Percentiles rank a stretch among this genome's conserved stretches.
phyloP scores from a whole-genome alignment of 2,329 filamentous ascomycete genomes.

The Cladorrhinum sp. region DNA sequence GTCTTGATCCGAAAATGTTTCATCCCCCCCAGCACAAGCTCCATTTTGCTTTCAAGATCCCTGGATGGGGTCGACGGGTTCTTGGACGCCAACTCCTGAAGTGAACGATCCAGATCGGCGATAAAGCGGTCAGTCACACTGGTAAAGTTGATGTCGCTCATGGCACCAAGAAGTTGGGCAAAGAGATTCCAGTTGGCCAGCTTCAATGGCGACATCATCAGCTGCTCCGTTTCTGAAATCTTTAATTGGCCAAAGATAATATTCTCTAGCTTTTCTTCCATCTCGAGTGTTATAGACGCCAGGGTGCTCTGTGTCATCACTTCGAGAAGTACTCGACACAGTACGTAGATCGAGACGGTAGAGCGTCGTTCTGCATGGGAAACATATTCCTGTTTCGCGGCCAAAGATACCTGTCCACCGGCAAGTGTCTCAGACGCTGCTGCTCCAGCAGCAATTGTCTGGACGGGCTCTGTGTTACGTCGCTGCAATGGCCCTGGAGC shows the following conservation, averaged over 20 bases:
- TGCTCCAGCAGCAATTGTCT: conserved; percentile 39
- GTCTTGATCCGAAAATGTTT: conserved; percentile 78
- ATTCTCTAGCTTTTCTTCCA: conserved; percentile 89
- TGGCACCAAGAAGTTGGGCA: conserved; percentile 86
- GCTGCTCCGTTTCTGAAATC: conserved; percentile 77
- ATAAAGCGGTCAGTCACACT: conserved; percentile 82
- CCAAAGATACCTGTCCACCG: conserved; percentile 38
- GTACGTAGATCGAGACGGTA: conserved; percentile 90
- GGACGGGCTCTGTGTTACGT: conserved; percentile 71
- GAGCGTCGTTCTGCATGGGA: conserved; percentile 82
- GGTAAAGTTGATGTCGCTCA: conserved; percentile 89
- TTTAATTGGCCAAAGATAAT: conserved; percentile 97
- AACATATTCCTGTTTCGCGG: conserved; percentile 65
- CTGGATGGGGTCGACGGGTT: conserved; percentile 55
- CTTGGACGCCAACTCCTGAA: conserved; percentile 73
- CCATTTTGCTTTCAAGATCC: conserved; percentile 76
- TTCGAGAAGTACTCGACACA: conserved; percentile 90
- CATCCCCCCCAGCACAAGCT: conserved; percentile 87
- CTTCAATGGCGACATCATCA: conserved; percentile 73
- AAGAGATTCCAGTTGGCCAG: conserved; percentile 96
- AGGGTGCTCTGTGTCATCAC: conserved; percentile 89
- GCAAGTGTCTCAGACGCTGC: conserved; percentile 16
- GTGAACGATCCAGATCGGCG: conserved; percentile 71
- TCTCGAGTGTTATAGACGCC: conserved; percentile 77
- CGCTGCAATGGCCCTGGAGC: conserved; percentile 54